Evolutionary conservation across 306 rosid species (phyloP), one percentile per base, ranked within the genome.

Genomic region (Vicia faba): DNA sequence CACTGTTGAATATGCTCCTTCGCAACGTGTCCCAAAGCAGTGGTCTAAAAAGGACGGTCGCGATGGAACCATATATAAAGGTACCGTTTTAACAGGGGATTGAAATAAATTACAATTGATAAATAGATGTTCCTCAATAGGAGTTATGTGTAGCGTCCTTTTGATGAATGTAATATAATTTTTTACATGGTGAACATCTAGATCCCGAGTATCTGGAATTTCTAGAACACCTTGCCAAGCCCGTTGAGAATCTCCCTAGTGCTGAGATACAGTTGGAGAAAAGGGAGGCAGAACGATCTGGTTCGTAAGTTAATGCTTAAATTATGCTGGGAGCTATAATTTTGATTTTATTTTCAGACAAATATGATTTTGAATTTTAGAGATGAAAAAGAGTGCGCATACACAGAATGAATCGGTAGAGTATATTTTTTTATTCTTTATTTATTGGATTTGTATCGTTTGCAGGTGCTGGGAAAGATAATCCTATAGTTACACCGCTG

Each of bases 221-320:
- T 79, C 95, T 88, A 70, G 84, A 88, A 75, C 80, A 67, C 69
- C 80, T 82, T 71, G 81, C 82, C 36, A 86, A 88, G 75, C 96
- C 96, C 61, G 77, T 79, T 12, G 91, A 88, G 85, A 85, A 82
- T 80, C 96, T 88, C 77, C 91, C 96, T 9, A 88, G 91, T 68
- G 96, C 96, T 8, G 91, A 88, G 81, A 82, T 84, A 71, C 91
- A 88, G 36, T 62, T 88, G 80, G 96, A 88, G 75, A 86, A 87
- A 79, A 84, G 87, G 80, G 96, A 88, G 53, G 87, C 91, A 7
- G 87, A 86, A 69, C 85, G 84, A 69, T 75, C 87, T 76, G 91
- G 91, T 88, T 74, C 76, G 91, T 85, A 59, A 7, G 6, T 58
- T 44, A 31, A 18, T 46, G 46, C 61, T 49, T 53, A 29, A 69